phyloP scores from a whole-genome alignment of 139 green algal genomes.

The Coccomyxa sp. region DNA sequence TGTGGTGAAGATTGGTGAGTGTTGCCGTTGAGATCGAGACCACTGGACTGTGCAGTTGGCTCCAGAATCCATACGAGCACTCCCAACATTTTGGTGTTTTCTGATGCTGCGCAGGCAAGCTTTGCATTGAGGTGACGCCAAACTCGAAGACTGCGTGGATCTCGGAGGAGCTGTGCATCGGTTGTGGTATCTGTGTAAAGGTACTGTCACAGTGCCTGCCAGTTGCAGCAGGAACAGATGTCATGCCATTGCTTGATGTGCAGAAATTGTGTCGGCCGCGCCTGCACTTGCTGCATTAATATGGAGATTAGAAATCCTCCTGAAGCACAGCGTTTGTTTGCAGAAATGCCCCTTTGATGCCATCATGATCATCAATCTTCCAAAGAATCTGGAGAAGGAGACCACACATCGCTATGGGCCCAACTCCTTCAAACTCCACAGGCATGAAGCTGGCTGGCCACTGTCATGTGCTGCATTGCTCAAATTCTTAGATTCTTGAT shows the following conservation, averaged over 20 bases:
- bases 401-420: constrained; percentile 98
- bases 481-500: background rate
- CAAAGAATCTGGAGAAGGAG: constrained; percentile 94
- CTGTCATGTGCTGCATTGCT: background rate
- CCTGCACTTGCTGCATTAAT: too few relatives aligned
- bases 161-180: constrained; percentile 99
- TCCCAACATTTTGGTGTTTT: too few relatives aligned
- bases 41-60: background rate
- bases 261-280: too few relatives aligned
- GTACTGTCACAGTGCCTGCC: constrained; percentile 26
- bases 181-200: constrained; percentile 99
- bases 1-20: constrained; percentile 92
- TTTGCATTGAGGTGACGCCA: constrained; percentile 92
- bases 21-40: background rate
- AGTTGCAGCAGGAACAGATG: background rate
- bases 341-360: constrained; percentile 99
- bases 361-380: constrained; percentile 99
- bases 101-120: constrained; percentile 71
- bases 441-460: constrained; percentile 32
- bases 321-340: background rate
- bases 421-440: constrained; percentile 99
- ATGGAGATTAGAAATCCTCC: too few relatives aligned
- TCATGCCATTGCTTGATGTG: background rate
- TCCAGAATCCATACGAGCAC: too few relatives aligned
- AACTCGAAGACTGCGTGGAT: constrained; percentile 91